Conservation (phyloP, 345 rosid genomes). For the Hibiscus syriacus region DNA sequence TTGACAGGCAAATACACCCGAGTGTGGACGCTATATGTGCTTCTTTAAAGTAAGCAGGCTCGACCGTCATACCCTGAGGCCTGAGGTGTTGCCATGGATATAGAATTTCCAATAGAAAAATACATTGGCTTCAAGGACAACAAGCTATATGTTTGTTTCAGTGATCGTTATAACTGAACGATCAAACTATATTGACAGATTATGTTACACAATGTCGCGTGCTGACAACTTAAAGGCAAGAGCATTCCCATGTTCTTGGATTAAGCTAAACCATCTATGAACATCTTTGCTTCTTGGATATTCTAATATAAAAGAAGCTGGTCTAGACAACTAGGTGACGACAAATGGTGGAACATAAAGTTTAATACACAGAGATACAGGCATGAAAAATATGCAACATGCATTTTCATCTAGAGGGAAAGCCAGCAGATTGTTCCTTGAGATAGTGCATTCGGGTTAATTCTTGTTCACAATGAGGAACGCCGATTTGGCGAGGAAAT, state of each 20-base stretch:
- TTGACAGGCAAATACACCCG: too few relatives aligned
- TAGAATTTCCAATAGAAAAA: too few relatives aligned
- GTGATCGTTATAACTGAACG: too few relatives aligned
- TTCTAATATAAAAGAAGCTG: background rate
- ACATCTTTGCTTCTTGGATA: background rate
- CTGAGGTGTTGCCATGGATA: too few relatives aligned
- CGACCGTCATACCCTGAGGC: too few relatives aligned
- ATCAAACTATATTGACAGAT: too few relatives aligned
- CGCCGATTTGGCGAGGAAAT: constrained; percentile 15
- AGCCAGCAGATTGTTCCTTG: background rate
- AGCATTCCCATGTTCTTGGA: background rate
- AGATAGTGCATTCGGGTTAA: background rate
- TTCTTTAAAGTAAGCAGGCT: too few relatives aligned
- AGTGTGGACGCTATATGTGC: too few relatives aligned
- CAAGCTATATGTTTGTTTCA: too few relatives aligned
- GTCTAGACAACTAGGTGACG: background rate
- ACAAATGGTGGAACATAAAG: background rate
- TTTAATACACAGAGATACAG: background rate
- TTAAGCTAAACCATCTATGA: background rate
- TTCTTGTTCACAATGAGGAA: constrained; percentile 24
- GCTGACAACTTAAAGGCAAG: background rate
- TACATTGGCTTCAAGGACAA: too few relatives aligned
- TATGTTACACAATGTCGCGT: background rate
- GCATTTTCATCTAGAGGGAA: background rate
- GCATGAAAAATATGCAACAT: background rate